phyloP scores from a whole-genome alignment of 2,329 filamentous ascomycete genomes.

The Cryphonectria parasitica region DNA sequence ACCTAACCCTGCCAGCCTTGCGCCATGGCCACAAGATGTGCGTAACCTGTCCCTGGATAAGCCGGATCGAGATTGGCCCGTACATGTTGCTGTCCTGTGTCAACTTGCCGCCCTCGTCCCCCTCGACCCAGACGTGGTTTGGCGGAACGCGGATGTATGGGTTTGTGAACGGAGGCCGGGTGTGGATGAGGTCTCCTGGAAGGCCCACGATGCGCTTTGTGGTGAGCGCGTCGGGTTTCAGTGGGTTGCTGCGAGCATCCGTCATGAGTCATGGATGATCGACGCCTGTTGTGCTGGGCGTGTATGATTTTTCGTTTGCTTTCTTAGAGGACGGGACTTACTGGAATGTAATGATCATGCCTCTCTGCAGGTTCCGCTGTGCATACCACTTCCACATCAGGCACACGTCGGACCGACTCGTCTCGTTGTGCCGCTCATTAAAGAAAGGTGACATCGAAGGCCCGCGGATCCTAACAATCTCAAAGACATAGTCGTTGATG shows the following conservation, averaged over 20 bases:
- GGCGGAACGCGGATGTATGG: slow-evolving; percentile 68
- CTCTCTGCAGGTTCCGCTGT: slow-evolving; percentile 62
- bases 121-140: slow-evolving; percentile 94
- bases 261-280: background rate
- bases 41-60: slow-evolving; percentile 76
- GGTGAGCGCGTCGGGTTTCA: slow-evolving; percentile 67
- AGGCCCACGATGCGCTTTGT: slow-evolving; percentile 86
- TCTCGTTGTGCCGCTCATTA: slow-evolving; percentile 67
- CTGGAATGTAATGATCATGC: slow-evolving; percentile 77
- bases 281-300: background rate
- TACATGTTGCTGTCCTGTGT: slow-evolving; percentile 88
- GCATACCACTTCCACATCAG: slow-evolving; percentile 63
- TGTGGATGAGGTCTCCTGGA: slow-evolving; percentile 76
- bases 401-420: slow-evolving; percentile 57
- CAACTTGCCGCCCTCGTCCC: slow-evolving; percentile 73
- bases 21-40: slow-evolving; percentile 72
- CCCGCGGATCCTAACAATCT: slow-evolving; percentile 61
- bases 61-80: slow-evolving; percentile 75
- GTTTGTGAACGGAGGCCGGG: slow-evolving; percentile 63
- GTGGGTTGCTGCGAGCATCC: slow-evolving; percentile 62
- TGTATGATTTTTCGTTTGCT: background rate
- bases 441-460: slow-evolving; percentile 78
- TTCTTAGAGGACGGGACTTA: slow-evolving; percentile 40
- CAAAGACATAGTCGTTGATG: slow-evolving; percentile 64
- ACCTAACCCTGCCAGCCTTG: slow-evolving; percentile 60